These are phyloP conservation scores for Orobanche coerulescens DNA, from an alignment of 257 asterid genomes.

Conservation along the genomic window DNA sequence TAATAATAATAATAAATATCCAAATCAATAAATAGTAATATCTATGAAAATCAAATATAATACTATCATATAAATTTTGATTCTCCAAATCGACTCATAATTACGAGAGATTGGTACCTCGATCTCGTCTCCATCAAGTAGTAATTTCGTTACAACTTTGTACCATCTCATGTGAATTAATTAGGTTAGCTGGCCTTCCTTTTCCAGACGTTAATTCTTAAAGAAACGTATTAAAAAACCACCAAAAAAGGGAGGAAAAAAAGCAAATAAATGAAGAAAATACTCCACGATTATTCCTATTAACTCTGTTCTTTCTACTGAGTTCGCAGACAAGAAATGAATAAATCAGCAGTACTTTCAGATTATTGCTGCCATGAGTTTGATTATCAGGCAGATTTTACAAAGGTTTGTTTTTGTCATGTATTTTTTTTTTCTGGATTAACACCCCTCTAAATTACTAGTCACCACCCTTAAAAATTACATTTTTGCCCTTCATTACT, in stretches of 20 bases:
- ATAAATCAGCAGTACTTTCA: slow-evolving; percentile 29
- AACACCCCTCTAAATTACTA: no score
- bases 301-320: background rate
- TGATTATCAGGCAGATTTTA: slow-evolving; percentile 58
- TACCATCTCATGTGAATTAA: slow-evolving; percentile 17
- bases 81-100: no score
- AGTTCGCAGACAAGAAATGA: slow-evolving; percentile 33
- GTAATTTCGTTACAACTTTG: slow-evolving; percentile 17
- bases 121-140: no score
- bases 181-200: slow-evolving; percentile 27
- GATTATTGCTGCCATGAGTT: slow-evolving; percentile 35
- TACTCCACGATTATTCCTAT: background rate
- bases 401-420: slow-evolving; percentile 39
- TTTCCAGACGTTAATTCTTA: slow-evolving; percentile 15
- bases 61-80: no score
- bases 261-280: background rate
- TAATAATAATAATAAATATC: no score
- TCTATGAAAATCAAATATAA: no score
- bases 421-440: no score
- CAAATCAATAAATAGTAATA: no score
- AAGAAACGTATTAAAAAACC: background rate
- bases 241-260: background rate
- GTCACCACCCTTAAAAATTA: no score
- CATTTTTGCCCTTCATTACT: no score
- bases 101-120: no score